phyloP scores from a whole-genome alignment of 192 early-diverging fungal species.

The Entophlyctis luteolus region DNA sequence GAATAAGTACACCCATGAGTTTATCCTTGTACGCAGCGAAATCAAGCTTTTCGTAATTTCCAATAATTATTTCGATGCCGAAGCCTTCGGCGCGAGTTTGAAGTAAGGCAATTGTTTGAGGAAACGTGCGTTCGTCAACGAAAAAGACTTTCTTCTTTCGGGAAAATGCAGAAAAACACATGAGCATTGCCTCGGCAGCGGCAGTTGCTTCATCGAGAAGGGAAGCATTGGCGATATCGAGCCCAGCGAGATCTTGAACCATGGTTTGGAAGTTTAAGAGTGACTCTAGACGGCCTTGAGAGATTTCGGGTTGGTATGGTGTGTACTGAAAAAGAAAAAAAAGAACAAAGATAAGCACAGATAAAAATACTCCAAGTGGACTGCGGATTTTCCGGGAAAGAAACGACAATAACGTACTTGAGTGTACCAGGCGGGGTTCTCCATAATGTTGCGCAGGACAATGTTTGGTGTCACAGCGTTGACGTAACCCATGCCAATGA shows the following conservation, averaged over 20 bases:
- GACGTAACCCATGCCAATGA: conserved; percentile 96
- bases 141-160: conserved; percentile 86
- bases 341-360: background rate
- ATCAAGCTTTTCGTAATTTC: conserved; percentile 75
- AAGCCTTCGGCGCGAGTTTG: conserved; percentile 93
- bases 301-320: conserved; percentile 98
- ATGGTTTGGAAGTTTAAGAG: conserved; percentile 98
- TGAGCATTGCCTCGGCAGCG: conserved; percentile 95
- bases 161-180: conserved; percentile 70
- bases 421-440: conserved; percentile 99
- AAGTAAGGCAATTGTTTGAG: conserved; percentile 91
- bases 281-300: conserved; percentile 96
- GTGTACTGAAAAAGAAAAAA: conserved; percentile 73
- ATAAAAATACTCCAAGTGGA: background rate
- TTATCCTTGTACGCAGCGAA: conserved; percentile 70
- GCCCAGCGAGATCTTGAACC: conserved; percentile 91
- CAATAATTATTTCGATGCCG: conserved; percentile 85
- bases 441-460: conserved; percentile 93
- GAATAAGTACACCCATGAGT: conserved; percentile 85
- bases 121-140: conserved; percentile 87
- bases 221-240: conserved; percentile 96
- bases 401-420: conserved; percentile 49
- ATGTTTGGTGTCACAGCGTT: conserved; percentile 87
- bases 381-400: background rate
- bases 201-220: conserved; percentile 98